Conservation (phyloP, 2,329 filamentous ascomycete genomes). For the Penicillium rolfsii region DNA sequence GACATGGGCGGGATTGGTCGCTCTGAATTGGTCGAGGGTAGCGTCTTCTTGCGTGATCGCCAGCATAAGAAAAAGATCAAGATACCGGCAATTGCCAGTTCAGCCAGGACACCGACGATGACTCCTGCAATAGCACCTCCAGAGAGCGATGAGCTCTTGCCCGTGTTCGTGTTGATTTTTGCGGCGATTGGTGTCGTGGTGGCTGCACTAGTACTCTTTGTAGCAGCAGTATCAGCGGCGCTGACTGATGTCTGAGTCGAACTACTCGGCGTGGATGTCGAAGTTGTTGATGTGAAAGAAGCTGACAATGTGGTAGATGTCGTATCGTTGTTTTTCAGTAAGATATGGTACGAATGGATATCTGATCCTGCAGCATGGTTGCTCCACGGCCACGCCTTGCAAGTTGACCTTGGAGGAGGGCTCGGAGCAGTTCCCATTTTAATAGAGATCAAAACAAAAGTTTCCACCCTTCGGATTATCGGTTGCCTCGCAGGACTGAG, state of each 20-base stretch:
- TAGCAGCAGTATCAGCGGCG: background rate
- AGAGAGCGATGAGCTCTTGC: conserved; percentile 5
- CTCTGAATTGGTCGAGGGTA: background rate
- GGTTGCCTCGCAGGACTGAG: conserved; percentile 4
- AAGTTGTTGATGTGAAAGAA: background rate
- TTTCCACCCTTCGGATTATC: conserved; percentile 10
- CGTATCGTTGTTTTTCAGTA: background rate
- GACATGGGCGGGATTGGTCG: background rate
- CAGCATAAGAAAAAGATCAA: conserved; percentile 9
- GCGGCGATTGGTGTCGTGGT: background rate
- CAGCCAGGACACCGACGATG: conserved; percentile 8
- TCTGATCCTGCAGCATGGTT: background rate
- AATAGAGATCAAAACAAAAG: conserved; percentile 4
- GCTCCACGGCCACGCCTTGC: conserved; percentile 3
- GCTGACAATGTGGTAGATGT: background rate
- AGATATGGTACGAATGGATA: conserved; percentile 2
- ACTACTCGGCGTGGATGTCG: background rate
- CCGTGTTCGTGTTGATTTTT: background rate
- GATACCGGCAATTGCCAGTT: background rate
- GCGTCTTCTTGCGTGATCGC: background rate
- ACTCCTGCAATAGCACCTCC: conserved; percentile 13
- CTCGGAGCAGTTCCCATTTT: background rate
- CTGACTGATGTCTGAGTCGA: background rate
- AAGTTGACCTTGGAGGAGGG: conserved; percentile 2
- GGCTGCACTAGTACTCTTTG: background rate